Conservation (phyloP, 257 asterid species). For the Solanum verrucosum region DNA sequence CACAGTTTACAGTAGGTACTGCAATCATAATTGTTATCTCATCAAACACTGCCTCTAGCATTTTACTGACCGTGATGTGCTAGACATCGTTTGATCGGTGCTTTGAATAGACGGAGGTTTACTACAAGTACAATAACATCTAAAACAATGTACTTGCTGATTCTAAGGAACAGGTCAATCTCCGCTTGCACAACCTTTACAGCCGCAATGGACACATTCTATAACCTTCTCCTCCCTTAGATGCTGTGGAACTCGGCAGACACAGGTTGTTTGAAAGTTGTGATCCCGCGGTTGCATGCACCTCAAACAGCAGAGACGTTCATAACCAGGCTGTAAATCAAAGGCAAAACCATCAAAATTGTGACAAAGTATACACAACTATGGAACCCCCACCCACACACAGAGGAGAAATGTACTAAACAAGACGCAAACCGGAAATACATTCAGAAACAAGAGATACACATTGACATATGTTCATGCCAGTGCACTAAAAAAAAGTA, state of each 20-base stretch:
- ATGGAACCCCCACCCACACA: not conserved
- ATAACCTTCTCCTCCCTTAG: conserved; percentile 85
- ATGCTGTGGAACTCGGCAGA: conserved; percentile 90
- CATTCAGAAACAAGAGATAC: not conserved
- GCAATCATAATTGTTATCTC: not conserved
- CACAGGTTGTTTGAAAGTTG: conserved; percentile 80
- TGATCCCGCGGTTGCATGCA: conserved; percentile 95
- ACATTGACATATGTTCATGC: not conserved
- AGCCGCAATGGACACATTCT: conserved; percentile 87
- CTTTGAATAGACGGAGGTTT: not conserved
- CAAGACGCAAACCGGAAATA: not conserved
- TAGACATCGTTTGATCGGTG: not conserved
- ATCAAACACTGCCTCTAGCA: not conserved
- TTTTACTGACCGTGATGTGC: not conserved
- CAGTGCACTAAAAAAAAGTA: not conserved
- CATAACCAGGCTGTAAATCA: conserved; percentile 80
- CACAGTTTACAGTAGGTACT: not conserved
- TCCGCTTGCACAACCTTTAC: conserved; percentile 86
- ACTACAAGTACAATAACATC: not conserved
- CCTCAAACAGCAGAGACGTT: conserved; percentile 82
- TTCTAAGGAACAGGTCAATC: conserved; percentile 32
- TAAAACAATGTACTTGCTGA: not conserved
- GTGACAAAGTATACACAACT: not conserved
- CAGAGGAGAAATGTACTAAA: not conserved
- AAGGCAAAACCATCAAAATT: conserved; percentile 1